Evolutionary conservation across 164 flowering plant genomes (phyloP), one percentile per base, ranked within the genome.

Genomic region (Stephania japonica): DNA sequence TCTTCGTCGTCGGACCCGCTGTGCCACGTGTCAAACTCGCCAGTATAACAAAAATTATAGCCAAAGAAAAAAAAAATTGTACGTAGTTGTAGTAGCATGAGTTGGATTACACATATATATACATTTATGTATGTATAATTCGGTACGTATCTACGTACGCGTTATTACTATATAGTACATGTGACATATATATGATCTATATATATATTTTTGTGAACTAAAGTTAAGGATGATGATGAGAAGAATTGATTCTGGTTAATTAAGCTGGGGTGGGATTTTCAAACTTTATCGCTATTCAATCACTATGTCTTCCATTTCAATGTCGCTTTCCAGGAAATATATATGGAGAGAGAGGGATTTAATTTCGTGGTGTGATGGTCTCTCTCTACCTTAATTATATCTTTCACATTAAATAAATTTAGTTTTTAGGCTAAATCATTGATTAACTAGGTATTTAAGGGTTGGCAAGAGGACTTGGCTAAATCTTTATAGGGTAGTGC

Each of bases 1-100:
- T 82, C 89, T 0, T 83, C 90, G 0, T 78, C 89, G 3, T 83
- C 88, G 0, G 89, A 88, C 82, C 92, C 94, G 7, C 66, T 87
- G 41, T 73, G 83, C 73, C 91, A 88, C 74, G 69, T 89, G 80
- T 88, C 91, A 9, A 72, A 68, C 23, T 25, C 79, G 49, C 65
- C 76, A 26, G 79, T 81, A 68, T 86, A 83, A 79, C 61, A 6
- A 59, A 80, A 32, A 32, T 32, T 32, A n/a, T n/a, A n/a, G n/a
- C n/a, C n/a, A 32, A 32, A 2, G 4, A 0, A 0, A 32, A 32
- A 32, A 32, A 32, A 32, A 32, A 32, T 2, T 32, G 38, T 32
- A 32, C 7, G 53, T 47, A 12, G 53, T 47, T 16, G 53, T 9
- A 53, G 70, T 42, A 42, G 59, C 68, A 44, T 47, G 26, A 27